Evolutionary conservation across 2,329 filamentous ascomycete genomes (phyloP), one percentile per base, ranked within the genome.

Genomic region (Aureobasidium sp.): DNA sequence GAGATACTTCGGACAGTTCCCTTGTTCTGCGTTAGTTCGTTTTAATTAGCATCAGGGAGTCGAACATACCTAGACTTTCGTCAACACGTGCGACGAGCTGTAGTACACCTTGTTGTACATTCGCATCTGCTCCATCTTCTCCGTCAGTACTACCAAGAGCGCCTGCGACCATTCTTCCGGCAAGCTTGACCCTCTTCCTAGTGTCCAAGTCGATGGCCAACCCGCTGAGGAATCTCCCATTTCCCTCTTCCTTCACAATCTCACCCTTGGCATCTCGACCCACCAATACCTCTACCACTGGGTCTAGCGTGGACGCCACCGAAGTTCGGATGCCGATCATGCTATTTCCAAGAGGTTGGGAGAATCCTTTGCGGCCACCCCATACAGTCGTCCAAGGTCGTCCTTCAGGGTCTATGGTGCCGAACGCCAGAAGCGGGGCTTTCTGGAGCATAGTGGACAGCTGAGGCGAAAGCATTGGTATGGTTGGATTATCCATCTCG

Each of bases 1-100:
- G 37, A 96, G 71, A 68, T 96, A 96, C 73, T 96, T 96, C 1
- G 91, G 90, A 68, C 90, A 95, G 68, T 94, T 95, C 0, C 89
- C 87, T 76, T 47, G 62, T 45, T 52, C 20, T 58, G 27, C 14
- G 31, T 69, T 27, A 68, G 65, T 55, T 31, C 9, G 49, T 41
- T 2, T 11, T 22, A 25, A 25, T 44, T 3, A 20, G 25, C 8
- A 25, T 37, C n/a, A 11, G 14, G 9, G 11, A 7, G 11, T 14
- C 15, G 47, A 27, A 52, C 57, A 11, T 72, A 78, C 79, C 84
- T 9, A 95, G 69, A 66, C 85, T 88, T 72, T 89, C 87, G 36
- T 87, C 82, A 62, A 95, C 84, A 44, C 82, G 81, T 48, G 91
- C 78, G 15, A 87, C 85, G 39, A 93, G 75, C 67, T 87, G 83